These are phyloP conservation scores for Apiospora kogelbergensis DNA, from an alignment of 2,329 filamentous ascomycete genomes.

Conservation along the genomic window DNA sequence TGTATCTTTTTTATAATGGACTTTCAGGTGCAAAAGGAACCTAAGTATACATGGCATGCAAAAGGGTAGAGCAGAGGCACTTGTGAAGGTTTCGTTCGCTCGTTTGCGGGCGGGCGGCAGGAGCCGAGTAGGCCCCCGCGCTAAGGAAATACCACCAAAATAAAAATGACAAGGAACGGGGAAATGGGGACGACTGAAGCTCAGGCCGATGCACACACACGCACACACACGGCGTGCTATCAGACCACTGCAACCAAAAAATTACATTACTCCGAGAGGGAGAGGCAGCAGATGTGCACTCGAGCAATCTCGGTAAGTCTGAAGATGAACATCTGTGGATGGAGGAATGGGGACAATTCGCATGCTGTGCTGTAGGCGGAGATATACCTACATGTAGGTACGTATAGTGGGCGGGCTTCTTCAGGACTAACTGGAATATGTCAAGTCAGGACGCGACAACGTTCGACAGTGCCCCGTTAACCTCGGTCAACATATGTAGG, in stretches of 20 bases:
- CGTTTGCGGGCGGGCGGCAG: slow-evolving; percentile 2
- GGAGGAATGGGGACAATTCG: not conserved
- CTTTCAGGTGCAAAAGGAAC: not conserved
- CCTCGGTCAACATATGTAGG: too few species aligned
- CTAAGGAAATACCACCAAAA: not conserved
- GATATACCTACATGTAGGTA: not conserved
- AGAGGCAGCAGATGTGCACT: not conserved
- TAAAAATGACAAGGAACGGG: not conserved
- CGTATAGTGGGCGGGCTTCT: not conserved
- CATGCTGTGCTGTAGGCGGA: not conserved
- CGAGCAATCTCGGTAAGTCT: not conserved
- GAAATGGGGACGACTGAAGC: not conserved
- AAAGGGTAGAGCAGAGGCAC: not conserved
- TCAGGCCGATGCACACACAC: too few species aligned
- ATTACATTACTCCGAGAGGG: not conserved
- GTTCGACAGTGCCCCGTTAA: too few species aligned
- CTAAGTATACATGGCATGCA: not conserved
- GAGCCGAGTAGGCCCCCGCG: slow-evolving; percentile 1
- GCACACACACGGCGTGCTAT: not conserved
- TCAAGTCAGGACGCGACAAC: too few species aligned
- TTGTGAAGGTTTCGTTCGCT: not conserved
- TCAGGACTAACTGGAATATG: too few species aligned
- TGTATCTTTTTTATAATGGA: not conserved
- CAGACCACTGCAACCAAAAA: not conserved
- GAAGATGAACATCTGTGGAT: not conserved